phyloP scores from a whole-genome alignment of 805 yeast species.

The Saccharomycopsis fermentans region DNA sequence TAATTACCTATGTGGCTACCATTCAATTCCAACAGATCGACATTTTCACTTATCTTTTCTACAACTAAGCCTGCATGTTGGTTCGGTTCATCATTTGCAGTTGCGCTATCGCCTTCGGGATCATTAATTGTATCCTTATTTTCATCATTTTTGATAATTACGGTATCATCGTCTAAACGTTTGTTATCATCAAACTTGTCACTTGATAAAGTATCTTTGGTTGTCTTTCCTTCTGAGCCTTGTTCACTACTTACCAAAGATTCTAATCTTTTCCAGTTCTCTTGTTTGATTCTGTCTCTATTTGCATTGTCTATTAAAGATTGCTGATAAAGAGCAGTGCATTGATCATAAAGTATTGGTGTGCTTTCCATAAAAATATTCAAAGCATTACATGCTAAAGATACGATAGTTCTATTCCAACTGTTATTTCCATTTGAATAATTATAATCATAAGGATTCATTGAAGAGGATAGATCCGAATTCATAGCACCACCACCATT shows the following conservation, averaged over 20 bases:
- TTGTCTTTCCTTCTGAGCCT: not conserved
- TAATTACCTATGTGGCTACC: not conserved
- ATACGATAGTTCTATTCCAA: slow-evolving; percentile 92
- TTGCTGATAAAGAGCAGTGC: slow-evolving; percentile 79
- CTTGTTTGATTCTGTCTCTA: slow-evolving; percentile 49
- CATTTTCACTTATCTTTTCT: slow-evolving; percentile 9
- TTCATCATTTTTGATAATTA: not conserved
- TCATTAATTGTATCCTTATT: slow-evolving; percentile 4
- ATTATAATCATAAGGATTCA: slow-evolving; percentile 21
- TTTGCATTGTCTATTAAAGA: slow-evolving; percentile 63
- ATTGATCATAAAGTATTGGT: slow-evolving; percentile 83
- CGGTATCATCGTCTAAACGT: not conserved
- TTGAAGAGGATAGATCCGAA: slow-evolving; percentile 22
- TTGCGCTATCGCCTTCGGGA: not conserved
- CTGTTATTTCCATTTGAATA: slow-evolving; percentile 29
- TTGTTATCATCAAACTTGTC: not conserved
- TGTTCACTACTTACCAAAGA: slow-evolving; percentile 37
- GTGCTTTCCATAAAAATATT: slow-evolving; percentile 89
- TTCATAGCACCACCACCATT: not conserved
- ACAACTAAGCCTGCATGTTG: not conserved
- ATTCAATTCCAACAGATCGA: slow-evolving; percentile 9
- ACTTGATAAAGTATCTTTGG: not conserved
- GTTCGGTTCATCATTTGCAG: not conserved
- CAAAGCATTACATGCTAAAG: slow-evolving; percentile 82
- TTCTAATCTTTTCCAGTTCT: slow-evolving; percentile 65